Evolutionary conservation across 805 yeast genomes (phyloP).

Genomic region (Saturnispora dispora): DNA sequence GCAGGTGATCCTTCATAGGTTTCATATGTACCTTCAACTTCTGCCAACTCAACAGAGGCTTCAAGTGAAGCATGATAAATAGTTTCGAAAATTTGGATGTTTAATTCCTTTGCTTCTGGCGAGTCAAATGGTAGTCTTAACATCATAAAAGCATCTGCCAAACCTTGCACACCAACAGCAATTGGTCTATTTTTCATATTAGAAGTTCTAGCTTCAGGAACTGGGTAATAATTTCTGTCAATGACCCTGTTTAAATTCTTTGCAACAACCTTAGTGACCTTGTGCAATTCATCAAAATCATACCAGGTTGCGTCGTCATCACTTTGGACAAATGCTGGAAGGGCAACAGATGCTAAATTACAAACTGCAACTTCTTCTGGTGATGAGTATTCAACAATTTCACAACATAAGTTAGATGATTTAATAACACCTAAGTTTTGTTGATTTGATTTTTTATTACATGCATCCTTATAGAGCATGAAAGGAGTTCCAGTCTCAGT

Average conservation of each 20-base stretch:
- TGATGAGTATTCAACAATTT: slow-evolving; percentile 51
- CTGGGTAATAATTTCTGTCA: slow-evolving; percentile 49
- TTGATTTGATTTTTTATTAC: slow-evolving; percentile 50
- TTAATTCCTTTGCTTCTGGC: slow-evolving; percentile 45
- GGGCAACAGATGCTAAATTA: slow-evolving; percentile 51
- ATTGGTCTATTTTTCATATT: slow-evolving; percentile 53
- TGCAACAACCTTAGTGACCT: slow-evolving; percentile 44
- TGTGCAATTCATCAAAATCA: slow-evolving; percentile 48
- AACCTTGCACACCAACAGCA: slow-evolving; percentile 57
- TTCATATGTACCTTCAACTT: slow-evolving; percentile 41
- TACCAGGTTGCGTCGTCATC: slow-evolving; percentile 37
- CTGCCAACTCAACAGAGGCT: slow-evolving; percentile 46
- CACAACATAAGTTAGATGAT: slow-evolving; percentile 55
- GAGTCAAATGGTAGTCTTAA: slow-evolving; percentile 51
- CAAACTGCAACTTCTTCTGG: slow-evolving; percentile 55
- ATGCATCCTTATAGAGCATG: slow-evolving; percentile 56
- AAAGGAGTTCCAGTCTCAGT: slow-evolving; percentile 60
- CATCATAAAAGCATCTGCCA: slow-evolving; percentile 50
- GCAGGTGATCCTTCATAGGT: slow-evolving; percentile 51
- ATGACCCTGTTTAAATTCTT: slow-evolving; percentile 48
- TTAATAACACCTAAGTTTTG: slow-evolving; percentile 52
- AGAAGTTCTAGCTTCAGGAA: slow-evolving; percentile 43
- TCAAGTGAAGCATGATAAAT: slow-evolving; percentile 53
- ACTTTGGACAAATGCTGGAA: slow-evolving; percentile 46
- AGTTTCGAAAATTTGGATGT: slow-evolving; percentile 53